Base-by-base conservation (phyloP, 163 green algal genomes). In the Volvox carteri region DNA sequence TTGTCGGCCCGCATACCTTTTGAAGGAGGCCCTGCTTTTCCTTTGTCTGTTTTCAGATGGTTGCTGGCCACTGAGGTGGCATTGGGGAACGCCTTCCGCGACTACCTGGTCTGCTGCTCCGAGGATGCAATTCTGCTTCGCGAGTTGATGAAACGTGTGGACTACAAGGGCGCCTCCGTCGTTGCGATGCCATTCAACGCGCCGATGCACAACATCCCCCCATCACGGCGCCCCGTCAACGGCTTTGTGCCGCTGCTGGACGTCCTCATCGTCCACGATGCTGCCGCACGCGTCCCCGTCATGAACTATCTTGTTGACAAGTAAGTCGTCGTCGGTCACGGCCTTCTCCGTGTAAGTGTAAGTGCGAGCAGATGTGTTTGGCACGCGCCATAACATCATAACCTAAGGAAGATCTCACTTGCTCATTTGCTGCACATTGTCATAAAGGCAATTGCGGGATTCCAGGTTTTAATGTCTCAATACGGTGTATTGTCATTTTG, bases 231-330 rank as follows among this genome's bases (percentile, higher is more conserved):
- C 28, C 72, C 86, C 37, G 67, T 30, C 18, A 72, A 72, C 48
- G 81, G 81, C 65, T 79, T 73, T 65, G 4, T 35, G 44, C 12
- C 81, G 46, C 48, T 93, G 42, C 48, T 92, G 60, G 90, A 93
- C 74, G 83, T 91, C 78, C 75, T 93, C 12, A 81, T 85, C 28
- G 85, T 92, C 19, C 33, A 85, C 70, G 90, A 92, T 30, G 16
- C 54, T 4, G 23, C 18, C 0, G 68, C 46, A 28, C 52, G 28
- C 37, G 25, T 6, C 4, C 70, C 50, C 23, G 25, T 89, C 42
- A 46, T 90, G 9, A 90, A 85, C 85, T 90, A 76, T 56, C 42
- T 90, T 5, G 35, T 90, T 4, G 85, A 90, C 44, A 86, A 62
- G 85, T 88, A 50, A 46, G 85, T 23, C 44, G n/a, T n/a, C n/a